Evolutionary conservation across 2,329 filamentous ascomycete genomes (phyloP).

Genomic region (Botryosphaeria dothidea): DNA sequence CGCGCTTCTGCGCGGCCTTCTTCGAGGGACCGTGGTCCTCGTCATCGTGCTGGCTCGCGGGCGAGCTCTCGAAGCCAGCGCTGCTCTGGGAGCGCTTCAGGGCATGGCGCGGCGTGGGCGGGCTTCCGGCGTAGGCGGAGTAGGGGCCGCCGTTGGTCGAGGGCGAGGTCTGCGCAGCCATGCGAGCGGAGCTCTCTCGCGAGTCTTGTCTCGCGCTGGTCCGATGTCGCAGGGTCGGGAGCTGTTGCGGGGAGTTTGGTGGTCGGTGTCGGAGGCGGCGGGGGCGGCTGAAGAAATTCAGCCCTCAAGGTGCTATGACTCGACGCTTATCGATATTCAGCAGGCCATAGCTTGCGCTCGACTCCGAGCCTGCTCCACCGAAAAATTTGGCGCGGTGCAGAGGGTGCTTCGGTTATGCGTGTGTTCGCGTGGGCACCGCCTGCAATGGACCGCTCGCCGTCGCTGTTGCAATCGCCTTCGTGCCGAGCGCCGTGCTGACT

Average conservation of each 20-base stretch:
- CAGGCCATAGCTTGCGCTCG: slow-evolving; percentile 14
- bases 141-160: slow-evolving; percentile 19
- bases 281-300: slow-evolving; percentile 17
- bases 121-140: slow-evolving; percentile 6
- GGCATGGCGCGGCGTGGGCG: slow-evolving; percentile 17
- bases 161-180: slow-evolving; percentile 18
- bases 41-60: slow-evolving; percentile 34
- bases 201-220: slow-evolving; percentile 4
- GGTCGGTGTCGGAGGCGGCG: slow-evolving; percentile 13
- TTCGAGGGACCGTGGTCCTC: slow-evolving; percentile 28
- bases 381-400: background rate
- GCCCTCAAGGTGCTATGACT: slow-evolving; percentile 18
- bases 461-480: background rate
- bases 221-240: slow-evolving; percentile 10
- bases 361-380: slow-evolving; percentile 7
- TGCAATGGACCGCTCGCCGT: background rate
- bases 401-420: background rate
- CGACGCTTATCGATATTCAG: slow-evolving; percentile 12
- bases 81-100: slow-evolving; percentile 18
- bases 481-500: background rate
- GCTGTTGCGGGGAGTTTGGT: slow-evolving; percentile 12
- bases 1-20: slow-evolving; percentile 58
- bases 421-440: background rate
- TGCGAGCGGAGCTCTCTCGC: slow-evolving; percentile 1
- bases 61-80: slow-evolving; percentile 36